Evolutionary conservation across 2,329 filamentous ascomycete species (phyloP), one percentile per base, ranked within the genome.

Genomic region (Aspergillus ibericus): DNA sequence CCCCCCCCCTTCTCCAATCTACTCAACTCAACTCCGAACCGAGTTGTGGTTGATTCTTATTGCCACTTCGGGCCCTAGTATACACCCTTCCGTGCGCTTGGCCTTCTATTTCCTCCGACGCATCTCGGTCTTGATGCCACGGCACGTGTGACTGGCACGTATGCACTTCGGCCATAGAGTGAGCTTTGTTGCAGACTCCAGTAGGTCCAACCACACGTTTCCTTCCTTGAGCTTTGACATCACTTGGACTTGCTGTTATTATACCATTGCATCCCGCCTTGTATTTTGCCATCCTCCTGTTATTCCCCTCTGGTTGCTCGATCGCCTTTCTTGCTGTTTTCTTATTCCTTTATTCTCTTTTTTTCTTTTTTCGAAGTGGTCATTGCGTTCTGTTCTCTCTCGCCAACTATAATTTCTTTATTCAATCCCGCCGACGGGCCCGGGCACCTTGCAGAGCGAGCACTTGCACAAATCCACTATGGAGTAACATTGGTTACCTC

Each of bases 121-220:
- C 44, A 48, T 48, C 44, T 10, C 44, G n/a, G 25, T 16, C 25
- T 48, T 48, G 44, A 48, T 48, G 44, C 44, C 44, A 48, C 44
- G 44, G 44, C 44, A 32, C 44, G 27, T 48, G 44, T 48, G 44
- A 48, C 44, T 22, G 38, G 27, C 22, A 48, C 44, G 44, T 48
- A 48, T 48, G 44, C 44, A 48, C 44, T 32, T 32, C 44, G 27
- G 44, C 44, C 27, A 25, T 48, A 48, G n/a, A 32, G 44, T 12
- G 44, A 48, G 25, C 44, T 48, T 48, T 32, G 27, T 48, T 48
- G 44, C 44, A 48, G 44, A 48, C 27, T 48, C 44, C 44, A 48
- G 44, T 48, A 48, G 44, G 44, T 48, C 44, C 44, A 29, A 48
- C 25, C 44, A 29, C 44, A 25, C 44, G 15, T 29, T 29, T 48